Percentiles rank a stretch among this genome's conserved stretches.
phyloP scores from a whole-genome alignment of 1,284 basidiomycete species.

The Trichosporon coremiiforme region DNA sequence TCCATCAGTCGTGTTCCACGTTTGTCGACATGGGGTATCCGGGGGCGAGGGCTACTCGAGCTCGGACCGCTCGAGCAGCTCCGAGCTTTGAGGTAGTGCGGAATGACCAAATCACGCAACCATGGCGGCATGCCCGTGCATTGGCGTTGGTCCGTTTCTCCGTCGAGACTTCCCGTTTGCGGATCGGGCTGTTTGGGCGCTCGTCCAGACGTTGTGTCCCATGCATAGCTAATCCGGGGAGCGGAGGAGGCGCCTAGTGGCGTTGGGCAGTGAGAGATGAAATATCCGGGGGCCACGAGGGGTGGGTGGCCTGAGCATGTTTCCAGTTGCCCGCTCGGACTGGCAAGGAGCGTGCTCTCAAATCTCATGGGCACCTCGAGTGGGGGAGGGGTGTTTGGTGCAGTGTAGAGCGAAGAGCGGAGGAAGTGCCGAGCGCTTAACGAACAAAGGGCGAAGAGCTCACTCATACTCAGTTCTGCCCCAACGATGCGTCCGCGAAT shows the following conservation, averaged over 20 bases:
- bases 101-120: background rate
- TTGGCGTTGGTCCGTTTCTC: background rate
- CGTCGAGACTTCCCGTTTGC: background rate
- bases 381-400: background rate
- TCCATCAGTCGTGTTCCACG: background rate
- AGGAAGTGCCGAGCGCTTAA: background rate
- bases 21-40: background rate
- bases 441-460: background rate
- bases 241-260: too few species aligned
- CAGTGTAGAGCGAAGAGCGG: too few species aligned
- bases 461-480: slow-evolving; percentile 25
- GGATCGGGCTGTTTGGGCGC: background rate
- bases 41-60: background rate
- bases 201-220: too few species aligned
- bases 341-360: background rate
- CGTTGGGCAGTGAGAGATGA: background rate
- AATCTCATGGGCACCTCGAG: background rate
- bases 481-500: slow-evolving; percentile 59
- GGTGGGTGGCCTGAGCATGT: background rate
- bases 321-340: background rate
- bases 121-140: background rate
- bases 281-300: background rate
- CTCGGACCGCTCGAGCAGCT: background rate
- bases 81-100: background rate
- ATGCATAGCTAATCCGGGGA: background rate